phyloP scores from a whole-genome alignment of 352 stramenopile genomes.

The Ophiocytium majus region DNA sequence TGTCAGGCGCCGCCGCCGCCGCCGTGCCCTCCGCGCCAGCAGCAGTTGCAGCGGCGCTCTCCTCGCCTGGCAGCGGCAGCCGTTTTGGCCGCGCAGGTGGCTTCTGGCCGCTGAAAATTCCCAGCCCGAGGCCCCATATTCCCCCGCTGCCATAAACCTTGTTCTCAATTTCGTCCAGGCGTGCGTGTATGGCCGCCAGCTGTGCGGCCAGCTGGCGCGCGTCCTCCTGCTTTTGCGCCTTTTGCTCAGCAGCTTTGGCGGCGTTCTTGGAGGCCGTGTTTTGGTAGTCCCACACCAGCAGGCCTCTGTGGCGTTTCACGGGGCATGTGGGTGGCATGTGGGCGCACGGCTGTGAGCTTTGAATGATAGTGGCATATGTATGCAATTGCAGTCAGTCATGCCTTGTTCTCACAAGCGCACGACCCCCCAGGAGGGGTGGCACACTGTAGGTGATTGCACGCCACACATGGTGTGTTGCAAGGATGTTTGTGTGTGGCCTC shows the following conservation, averaged over 20 bases:
- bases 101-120: neutral
- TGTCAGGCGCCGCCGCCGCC: neutral
- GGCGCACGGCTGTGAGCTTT: neutral
- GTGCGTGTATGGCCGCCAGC: neutral
- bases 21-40: neutral
- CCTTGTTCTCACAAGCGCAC: neutral
- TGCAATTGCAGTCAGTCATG: neutral
- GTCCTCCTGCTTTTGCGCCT: neutral
- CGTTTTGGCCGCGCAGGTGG: neutral
- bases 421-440: too few relatives aligned
- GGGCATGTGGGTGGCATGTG: neutral
- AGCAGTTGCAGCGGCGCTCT: neutral
- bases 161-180: constrained; percentile 8
- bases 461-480: neutral
- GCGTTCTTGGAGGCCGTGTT: neutral
- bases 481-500: neutral
- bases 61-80: neutral
- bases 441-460: neutral
- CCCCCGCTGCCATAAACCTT: constrained; percentile 11
- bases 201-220: neutral
- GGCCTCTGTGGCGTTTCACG: neutral
- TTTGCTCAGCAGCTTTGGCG: neutral
- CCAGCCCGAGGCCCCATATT: neutral
- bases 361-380: neutral
- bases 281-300: constrained; percentile 7